phyloP scores from a whole-genome alignment of 306 rosid genomes.

The Sicyos edulis region DNA sequence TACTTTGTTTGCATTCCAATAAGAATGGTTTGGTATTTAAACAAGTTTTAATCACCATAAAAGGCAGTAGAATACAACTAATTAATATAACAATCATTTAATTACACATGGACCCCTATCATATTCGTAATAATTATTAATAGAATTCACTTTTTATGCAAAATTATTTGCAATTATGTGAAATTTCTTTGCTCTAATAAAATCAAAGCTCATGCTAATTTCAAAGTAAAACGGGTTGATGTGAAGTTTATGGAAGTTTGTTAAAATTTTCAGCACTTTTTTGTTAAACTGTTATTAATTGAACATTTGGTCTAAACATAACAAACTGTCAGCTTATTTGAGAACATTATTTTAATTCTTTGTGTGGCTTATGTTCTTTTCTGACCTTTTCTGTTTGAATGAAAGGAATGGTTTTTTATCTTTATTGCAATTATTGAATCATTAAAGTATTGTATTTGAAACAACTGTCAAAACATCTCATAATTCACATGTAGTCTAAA shows the following conservation, averaged over 20 bases:
- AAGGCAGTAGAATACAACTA: too few relatives aligned
- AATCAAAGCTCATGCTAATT: not conserved
- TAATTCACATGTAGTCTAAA: too few relatives aligned
- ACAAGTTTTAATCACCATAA: too few relatives aligned
- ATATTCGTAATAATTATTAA: not conserved
- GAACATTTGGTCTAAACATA: not conserved
- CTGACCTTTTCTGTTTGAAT: too few relatives aligned
- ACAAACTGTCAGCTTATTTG: not conserved
- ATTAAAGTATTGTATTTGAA: not conserved
- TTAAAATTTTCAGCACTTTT: not conserved
- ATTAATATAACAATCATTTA: too few relatives aligned
- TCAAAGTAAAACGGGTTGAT: not conserved
- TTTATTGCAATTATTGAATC: not conserved
- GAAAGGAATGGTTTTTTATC: not conserved
- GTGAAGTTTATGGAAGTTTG: not conserved
- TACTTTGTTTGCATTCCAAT: too few relatives aligned
- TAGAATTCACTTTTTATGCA: not conserved
- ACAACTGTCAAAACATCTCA: too few relatives aligned
- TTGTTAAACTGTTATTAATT: not conserved
- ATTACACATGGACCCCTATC: too few relatives aligned
- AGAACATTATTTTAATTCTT: not conserved
- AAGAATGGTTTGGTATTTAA: too few relatives aligned
- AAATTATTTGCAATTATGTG: too few relatives aligned
- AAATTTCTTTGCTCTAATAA: too few relatives aligned
- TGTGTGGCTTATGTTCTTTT: not conserved